Evolutionary conservation across 2,329 filamentous ascomycete species (phyloP).

Genomic region (Lomentospora prolificans): DNA sequence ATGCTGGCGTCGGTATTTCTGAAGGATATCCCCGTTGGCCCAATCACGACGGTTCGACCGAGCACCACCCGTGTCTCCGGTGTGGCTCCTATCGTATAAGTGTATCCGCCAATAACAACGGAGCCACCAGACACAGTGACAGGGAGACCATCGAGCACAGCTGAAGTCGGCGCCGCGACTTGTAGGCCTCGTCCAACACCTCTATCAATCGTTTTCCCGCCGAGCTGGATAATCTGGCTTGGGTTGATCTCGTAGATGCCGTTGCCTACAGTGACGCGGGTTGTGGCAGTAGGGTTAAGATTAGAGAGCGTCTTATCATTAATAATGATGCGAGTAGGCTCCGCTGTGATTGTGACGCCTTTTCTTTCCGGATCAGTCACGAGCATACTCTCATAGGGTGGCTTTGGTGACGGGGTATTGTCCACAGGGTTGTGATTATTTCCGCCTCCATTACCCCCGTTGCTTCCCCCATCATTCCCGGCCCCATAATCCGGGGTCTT

Average conservation of each 20-base stretch:
- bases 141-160: constrained; percentile 26
- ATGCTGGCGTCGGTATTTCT: constrained; percentile 23
- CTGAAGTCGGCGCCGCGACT: constrained; percentile 25
- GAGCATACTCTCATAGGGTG: constrained; percentile 1
- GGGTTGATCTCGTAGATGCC: constrained; percentile 39
- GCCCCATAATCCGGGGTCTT: constrained; percentile 28
- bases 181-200: constrained; percentile 24
- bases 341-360: constrained; percentile 32
- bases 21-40: constrained; percentile 22
- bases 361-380: constrained; percentile 6
- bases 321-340: constrained; percentile 35
- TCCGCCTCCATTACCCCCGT: constrained; percentile 7
- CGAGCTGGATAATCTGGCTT: constrained; percentile 15
- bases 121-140: constrained; percentile 31
- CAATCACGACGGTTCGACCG: constrained; percentile 24
- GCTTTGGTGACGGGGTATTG: neutral
- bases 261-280: constrained; percentile 29
- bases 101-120: constrained; percentile 31
- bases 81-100: constrained; percentile 30
- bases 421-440: constrained; percentile 1
- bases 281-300: constrained; percentile 26
- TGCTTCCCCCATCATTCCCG: constrained; percentile 14
- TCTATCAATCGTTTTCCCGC: constrained; percentile 28
- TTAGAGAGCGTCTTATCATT: constrained; percentile 33
- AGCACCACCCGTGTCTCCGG: constrained; percentile 20